Conservation (phyloP, 441 rosid genomes). For the Melastoma candidum region DNA sequence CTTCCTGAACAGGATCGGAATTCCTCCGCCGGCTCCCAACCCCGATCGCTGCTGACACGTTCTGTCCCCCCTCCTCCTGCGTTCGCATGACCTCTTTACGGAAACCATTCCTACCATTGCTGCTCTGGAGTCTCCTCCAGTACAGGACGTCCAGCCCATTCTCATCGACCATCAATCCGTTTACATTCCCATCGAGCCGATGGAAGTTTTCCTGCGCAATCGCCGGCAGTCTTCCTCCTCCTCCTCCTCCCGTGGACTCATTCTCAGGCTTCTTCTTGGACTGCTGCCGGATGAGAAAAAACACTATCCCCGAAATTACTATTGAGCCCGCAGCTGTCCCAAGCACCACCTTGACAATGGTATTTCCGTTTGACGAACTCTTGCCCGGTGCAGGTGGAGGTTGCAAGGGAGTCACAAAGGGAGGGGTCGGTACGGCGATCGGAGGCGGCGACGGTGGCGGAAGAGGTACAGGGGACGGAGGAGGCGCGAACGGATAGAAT, state of each 20-base stretch:
- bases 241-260: neutral
- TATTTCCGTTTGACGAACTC: neutral
- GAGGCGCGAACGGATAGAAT: slow-evolving; percentile 26
- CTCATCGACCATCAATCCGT: slow-evolving; percentile 17
- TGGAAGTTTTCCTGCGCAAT: slow-evolving; percentile 1
- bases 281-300: neutral
- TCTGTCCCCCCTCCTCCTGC: too few species aligned
- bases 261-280: slow-evolving; percentile 3
- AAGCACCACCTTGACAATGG: neutral
- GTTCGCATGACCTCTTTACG: too few species aligned
- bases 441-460: slow-evolving; percentile 13
- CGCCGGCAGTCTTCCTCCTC: neutral
- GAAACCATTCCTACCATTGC: too few species aligned
- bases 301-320: neutral
- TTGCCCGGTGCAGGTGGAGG: neutral
- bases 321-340: slow-evolving; percentile 6
- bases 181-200: slow-evolving; percentile 7
- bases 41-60: too few species aligned
- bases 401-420: neutral
- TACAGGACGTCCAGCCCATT: slow-evolving; percentile 15
- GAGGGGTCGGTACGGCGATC: neutral
- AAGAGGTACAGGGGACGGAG: neutral
- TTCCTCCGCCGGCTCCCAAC: too few species aligned
- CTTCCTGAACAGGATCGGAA: too few species aligned
- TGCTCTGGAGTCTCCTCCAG: slow-evolving; percentile 13